Evolutionary conservation across 768 basidiomycete species (phyloP).

Genomic region (Tricholoma flavovirens): DNA sequence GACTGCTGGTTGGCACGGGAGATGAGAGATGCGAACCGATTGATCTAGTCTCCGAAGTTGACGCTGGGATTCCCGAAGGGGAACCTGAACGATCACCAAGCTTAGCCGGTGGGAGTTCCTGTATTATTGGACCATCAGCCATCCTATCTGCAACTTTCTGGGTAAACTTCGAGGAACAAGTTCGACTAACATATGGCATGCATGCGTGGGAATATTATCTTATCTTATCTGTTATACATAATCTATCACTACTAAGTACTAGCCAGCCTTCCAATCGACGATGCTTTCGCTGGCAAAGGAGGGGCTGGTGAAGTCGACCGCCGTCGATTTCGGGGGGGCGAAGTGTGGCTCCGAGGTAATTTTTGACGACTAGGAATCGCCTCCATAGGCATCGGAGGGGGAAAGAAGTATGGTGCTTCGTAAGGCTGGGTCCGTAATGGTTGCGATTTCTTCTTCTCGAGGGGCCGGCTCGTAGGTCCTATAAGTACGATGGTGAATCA

Average conservation of each 20-base stretch:
- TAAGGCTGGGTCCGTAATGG: slow-evolving; percentile 50
- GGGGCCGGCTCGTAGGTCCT: slow-evolving; percentile 3
- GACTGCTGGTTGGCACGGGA: not conserved
- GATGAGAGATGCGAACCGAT: slow-evolving; percentile 5
- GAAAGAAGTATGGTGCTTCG: slow-evolving; percentile 58
- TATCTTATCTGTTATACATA: slow-evolving; percentile 12
- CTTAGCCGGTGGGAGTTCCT: slow-evolving; percentile 17
- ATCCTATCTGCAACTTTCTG: slow-evolving; percentile 12
- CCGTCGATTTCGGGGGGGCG: slow-evolving; percentile 4
- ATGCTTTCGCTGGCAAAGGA: not conserved
- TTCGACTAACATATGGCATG: not conserved
- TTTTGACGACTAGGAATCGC: slow-evolving; percentile 8
- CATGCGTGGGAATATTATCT: slow-evolving; percentile 17
- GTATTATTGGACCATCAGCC: slow-evolving; percentile 20
- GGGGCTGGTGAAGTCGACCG: slow-evolving; percentile 5
- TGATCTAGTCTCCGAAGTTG: slow-evolving; percentile 4
- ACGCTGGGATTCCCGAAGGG: slow-evolving; percentile 6
- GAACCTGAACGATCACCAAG: slow-evolving; percentile 8
- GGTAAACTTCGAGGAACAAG: not conserved
- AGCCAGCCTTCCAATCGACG: too few species aligned
- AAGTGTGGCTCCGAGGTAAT: slow-evolving; percentile 18
- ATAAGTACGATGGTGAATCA: not conserved
- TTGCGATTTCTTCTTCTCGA: slow-evolving; percentile 32
- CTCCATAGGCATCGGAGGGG: slow-evolving; percentile 33
- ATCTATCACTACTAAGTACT: not conserved